Conservation (phyloP, 805 yeast genomes). For the Wickerhamiella azyma region DNA sequence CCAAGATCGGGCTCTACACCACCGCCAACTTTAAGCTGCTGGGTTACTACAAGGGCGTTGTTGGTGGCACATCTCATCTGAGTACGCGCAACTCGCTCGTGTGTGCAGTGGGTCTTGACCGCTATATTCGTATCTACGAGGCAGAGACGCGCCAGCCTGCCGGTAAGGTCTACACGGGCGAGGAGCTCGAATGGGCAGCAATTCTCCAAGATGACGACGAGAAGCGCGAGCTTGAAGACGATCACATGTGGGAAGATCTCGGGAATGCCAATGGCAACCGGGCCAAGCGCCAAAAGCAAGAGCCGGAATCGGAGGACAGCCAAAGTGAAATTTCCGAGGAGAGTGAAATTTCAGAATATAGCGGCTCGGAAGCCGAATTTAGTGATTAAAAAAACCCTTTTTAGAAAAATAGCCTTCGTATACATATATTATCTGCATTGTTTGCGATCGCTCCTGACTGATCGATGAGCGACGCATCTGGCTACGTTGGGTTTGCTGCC, state of each 20-base stretch:
- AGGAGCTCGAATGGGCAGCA: slow-evolving; percentile 45
- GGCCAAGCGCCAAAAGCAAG: neutral
- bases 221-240: slow-evolving; percentile 24
- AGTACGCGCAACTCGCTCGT: slow-evolving; percentile 27
- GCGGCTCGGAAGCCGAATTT: slow-evolving; percentile 8
- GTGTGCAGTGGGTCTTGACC: slow-evolving; percentile 74
- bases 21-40: slow-evolving; percentile 27
- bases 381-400: too few species aligned
- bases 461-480: slow-evolving; percentile 15
- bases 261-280: slow-evolving; percentile 9
- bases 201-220: slow-evolving; percentile 33
- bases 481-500: slow-evolving; percentile 55
- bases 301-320: neutral
- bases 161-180: slow-evolving; percentile 64
- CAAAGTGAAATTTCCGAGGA: slow-evolving; percentile 8
- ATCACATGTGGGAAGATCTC: slow-evolving; percentile 29
- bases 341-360: neutral
- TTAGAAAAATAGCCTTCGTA: too few species aligned
- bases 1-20: slow-evolving; percentile 36
- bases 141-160: slow-evolving; percentile 41
- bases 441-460: neutral
- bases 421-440: neutral
- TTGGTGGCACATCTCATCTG: slow-evolving; percentile 47
- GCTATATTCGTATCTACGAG: slow-evolving; percentile 71
- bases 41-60: slow-evolving; percentile 67